A percentile compares a stretch with the other conserved stretches of the same genome.
Evolutionary conservation across 164 flowering plant genomes (phyloP).

Genomic region (Vitis vinifera): ASM3070453v1 NC_081805.1:5977501-5978000

Average conservation of each 20-base stretch:
- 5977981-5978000: conserved; percentile 64
- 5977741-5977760: conserved; percentile 64
- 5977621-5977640: conserved; percentile 79
- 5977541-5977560: conserved; percentile 87
- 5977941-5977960: conserved; percentile 56
- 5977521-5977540: conserved; percentile 66
- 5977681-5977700: conserved; percentile 98
- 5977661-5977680: conserved; percentile 90
- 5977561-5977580: conserved; percentile 90
- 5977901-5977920: conserved; percentile 74
- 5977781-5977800: conserved; percentile 91
- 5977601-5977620: conserved; percentile 95
- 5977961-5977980: conserved; percentile 51
- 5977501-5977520: conserved; percentile 71
- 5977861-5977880: conserved; percentile 80
- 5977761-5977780: conserved; percentile 88
- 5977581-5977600: conserved; percentile 88
- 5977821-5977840: conserved; percentile 70
- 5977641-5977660: conserved; percentile 98
- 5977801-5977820: conserved; percentile 97
- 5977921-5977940: conserved; percentile 64
- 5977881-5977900: conserved; percentile 76
- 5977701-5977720: conserved; percentile 64
- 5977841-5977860: conserved; percentile 74
- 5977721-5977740: conserved; percentile 66